Conservation (phyloP, 805 yeast genomes). For the Yamadazyma nakazawae region DNA sequence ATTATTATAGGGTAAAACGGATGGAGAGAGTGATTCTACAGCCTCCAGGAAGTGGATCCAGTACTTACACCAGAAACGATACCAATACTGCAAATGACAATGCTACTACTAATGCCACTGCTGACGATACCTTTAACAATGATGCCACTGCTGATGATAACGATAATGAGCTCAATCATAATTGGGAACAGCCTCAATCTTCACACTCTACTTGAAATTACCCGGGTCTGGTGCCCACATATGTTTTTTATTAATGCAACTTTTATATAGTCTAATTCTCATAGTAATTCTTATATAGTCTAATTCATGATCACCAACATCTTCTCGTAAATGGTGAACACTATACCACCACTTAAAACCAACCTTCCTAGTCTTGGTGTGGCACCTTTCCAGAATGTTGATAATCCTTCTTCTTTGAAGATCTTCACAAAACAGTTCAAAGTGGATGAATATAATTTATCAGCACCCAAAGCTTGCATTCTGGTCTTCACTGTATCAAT, state of each 20-base stretch:
- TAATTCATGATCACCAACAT: slow-evolving; percentile 59
- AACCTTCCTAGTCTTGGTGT: slow-evolving; percentile 94
- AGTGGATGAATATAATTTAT: slow-evolving; percentile 67
- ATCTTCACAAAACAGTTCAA: slow-evolving; percentile 77
- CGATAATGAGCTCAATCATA: background rate
- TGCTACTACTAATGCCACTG: background rate
- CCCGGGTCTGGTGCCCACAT: background rate
- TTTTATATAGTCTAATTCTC: background rate
- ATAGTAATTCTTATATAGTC: slow-evolving; percentile 1
- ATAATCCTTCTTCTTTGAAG: slow-evolving; percentile 81
- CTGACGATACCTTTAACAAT: background rate
- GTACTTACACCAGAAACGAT: background rate
- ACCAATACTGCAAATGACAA: slow-evolving; percentile 13
- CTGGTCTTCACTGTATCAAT: slow-evolving; percentile 94
- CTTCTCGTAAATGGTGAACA: slow-evolving; percentile 92
- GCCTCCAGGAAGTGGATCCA: slow-evolving; percentile 9
- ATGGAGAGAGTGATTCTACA: slow-evolving; percentile 62
- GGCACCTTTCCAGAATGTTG: slow-evolving; percentile 97
- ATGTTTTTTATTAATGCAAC: background rate
- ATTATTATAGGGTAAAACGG: slow-evolving; percentile 70
- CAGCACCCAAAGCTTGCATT: slow-evolving; percentile 90
- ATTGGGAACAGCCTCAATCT: slow-evolving; percentile 1
- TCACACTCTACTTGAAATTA: background rate
- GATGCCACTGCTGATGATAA: slow-evolving; percentile 2
- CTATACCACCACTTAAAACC: slow-evolving; percentile 93